Evolutionary conservation across 306 rosid species (phyloP).

Genomic region (Geum urbanum): DNA sequence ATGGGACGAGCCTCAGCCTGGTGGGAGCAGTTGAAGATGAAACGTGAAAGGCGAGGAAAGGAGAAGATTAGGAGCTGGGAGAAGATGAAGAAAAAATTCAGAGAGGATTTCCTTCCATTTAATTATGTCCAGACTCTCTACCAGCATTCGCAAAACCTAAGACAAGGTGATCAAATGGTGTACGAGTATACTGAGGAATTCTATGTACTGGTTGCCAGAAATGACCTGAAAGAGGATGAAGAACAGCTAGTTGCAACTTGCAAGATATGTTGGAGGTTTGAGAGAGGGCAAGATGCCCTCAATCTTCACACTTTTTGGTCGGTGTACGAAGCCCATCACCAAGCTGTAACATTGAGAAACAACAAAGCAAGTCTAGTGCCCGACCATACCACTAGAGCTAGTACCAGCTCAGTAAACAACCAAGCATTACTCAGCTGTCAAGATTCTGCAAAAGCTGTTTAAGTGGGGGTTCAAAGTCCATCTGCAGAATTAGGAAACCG

Average conservation of each 20-base stretch:
- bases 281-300: not conserved
- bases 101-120: not conserved
- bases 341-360: not conserved
- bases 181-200: not conserved
- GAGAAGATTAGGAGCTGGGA: not conserved
- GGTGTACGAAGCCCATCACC: not conserved
- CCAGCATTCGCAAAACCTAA: not conserved
- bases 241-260: no score
- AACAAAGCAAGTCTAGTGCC: not conserved
- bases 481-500: not conserved
- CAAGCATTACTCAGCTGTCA: not conserved
- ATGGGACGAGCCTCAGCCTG: not conserved
- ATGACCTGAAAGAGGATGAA: no score
- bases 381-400: not conserved
- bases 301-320: not conserved
- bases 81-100: not conserved
- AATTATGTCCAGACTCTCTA: not conserved
- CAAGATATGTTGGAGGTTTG: not conserved
- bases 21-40: slow-evolving; percentile 1
- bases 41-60: not conserved
- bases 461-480: not conserved
- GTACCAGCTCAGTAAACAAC: not conserved
- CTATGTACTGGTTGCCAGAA: not conserved
- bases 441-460: not conserved
- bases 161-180: not conserved